Evolutionary conservation across 2,329 filamentous ascomycete genomes (phyloP).

Genomic region (Dactylellina haptotyla): DNA sequence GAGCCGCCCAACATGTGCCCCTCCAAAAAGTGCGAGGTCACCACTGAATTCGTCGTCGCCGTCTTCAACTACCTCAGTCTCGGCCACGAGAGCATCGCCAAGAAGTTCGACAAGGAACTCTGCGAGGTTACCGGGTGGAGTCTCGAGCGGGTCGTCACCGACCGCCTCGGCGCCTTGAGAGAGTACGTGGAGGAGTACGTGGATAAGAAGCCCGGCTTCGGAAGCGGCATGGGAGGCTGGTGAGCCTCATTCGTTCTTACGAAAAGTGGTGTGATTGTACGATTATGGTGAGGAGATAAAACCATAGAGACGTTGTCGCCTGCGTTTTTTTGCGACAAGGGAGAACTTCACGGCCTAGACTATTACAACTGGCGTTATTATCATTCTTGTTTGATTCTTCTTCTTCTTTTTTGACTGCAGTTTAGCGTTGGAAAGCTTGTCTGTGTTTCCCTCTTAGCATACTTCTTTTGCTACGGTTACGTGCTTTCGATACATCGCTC

Average conservation of each 20-base stretch:
- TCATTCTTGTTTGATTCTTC: not conserved
- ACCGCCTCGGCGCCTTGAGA: constrained; percentile 55
- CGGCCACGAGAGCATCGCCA: constrained; percentile 56
- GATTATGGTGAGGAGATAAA: not conserved
- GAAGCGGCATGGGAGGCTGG: constrained; percentile 52
- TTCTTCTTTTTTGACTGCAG: not conserved
- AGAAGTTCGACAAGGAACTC: constrained; percentile 57
- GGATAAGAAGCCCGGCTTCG: constrained; percentile 56
- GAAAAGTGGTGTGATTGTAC: not conserved
- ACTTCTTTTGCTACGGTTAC: not conserved
- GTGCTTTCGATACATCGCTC: too few relatives aligned
- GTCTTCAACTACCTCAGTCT: constrained; percentile 58
- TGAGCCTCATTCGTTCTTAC: constrained; percentile 1
- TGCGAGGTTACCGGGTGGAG: constrained; percentile 55
- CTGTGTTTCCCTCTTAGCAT: not conserved
- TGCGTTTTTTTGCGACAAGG: not conserved
- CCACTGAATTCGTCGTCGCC: constrained; percentile 55
- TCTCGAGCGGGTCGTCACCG: constrained; percentile 54
- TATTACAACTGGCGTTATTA: not conserved
- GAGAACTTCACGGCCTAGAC: not conserved
- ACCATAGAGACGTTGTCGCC: too few relatives aligned
- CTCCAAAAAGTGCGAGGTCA: constrained; percentile 50
- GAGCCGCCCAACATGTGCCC: constrained; percentile 51
- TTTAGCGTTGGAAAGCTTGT: not conserved
- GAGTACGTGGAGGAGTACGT: constrained; percentile 58